phyloP scores from a whole-genome alignment of 495 filamentous ascomycete genomes.

The Podospora tetraspora region DNA sequence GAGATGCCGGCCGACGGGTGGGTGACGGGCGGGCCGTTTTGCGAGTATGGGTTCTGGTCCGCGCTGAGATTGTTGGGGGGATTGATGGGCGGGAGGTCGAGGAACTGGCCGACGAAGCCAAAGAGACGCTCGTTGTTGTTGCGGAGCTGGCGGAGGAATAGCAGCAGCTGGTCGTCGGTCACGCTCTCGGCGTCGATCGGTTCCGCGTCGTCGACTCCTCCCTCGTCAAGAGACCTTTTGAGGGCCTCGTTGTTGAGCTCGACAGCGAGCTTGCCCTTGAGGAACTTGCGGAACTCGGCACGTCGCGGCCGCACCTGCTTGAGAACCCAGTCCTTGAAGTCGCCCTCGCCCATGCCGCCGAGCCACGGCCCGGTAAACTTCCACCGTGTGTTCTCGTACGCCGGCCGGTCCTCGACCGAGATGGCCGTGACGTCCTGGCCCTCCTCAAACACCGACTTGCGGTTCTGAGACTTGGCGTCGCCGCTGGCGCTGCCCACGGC shows the following conservation, averaged over 20 bases:
- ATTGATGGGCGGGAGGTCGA: constrained; percentile 47
- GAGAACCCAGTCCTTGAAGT: constrained; percentile 63
- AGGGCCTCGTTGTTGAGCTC: constrained; percentile 41
- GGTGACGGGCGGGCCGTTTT: constrained; percentile 66
- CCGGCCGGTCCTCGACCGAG: constrained; percentile 22
- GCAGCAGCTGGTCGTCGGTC: constrained; percentile 54
- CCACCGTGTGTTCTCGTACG: constrained; percentile 51
- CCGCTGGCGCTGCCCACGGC: constrained; percentile 20
- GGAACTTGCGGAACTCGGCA: constrained; percentile 55
- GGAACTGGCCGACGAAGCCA: constrained; percentile 48
- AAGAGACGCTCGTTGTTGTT: constrained; percentile 43
- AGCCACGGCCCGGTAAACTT: constrained; percentile 80
- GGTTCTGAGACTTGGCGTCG: constrained; percentile 8
- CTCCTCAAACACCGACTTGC: constrained; percentile 56
- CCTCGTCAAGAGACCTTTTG: constrained; percentile 45
- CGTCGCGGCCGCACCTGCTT: constrained; percentile 56
- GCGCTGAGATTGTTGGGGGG: constrained; percentile 1
- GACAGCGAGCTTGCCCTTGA: constrained; percentile 44
- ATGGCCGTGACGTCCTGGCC: constrained; percentile 46
- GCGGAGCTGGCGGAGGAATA: constrained; percentile 57
- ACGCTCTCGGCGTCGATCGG: constrained; percentile 36
- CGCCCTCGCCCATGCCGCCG: constrained; percentile 62
- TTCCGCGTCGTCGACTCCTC: constrained; percentile 32
- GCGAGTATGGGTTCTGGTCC: constrained; percentile 46
- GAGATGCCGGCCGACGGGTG: constrained; percentile 89